A percentile compares a stretch with the other conserved stretches of the same genome.
Evolutionary conservation across 2,329 filamentous ascomycete species (phyloP).

Genomic region (Stemphylium beticola): DNA sequence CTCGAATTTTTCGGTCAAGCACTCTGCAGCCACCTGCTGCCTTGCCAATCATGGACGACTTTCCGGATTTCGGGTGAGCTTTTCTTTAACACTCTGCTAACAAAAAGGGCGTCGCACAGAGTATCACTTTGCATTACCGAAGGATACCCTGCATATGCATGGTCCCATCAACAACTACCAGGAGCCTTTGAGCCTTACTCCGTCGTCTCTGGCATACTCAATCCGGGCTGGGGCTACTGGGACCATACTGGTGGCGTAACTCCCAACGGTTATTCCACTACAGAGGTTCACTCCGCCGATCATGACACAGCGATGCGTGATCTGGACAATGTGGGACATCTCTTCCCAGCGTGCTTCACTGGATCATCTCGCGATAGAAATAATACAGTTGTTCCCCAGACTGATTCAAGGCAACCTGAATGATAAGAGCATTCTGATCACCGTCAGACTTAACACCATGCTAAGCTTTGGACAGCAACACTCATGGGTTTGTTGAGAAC

Average conservation of each 20-base stretch:
- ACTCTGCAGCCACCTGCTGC: not conserved
- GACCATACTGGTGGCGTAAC: not conserved
- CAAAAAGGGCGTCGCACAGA: not conserved
- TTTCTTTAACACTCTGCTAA: constrained; percentile 9
- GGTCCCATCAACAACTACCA: not conserved
- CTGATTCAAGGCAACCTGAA: too few relatives aligned
- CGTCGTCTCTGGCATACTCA: not conserved
- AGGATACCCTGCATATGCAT: not conserved
- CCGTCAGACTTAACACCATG: too few relatives aligned
- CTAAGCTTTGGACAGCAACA: too few relatives aligned
- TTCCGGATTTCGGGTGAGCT: not conserved
- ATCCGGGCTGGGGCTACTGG: too few relatives aligned
- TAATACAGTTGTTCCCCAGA: too few relatives aligned
- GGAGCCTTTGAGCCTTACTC: too few relatives aligned
- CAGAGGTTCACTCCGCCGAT: too few relatives aligned
- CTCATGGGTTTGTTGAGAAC: too few relatives aligned
- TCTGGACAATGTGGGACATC: not conserved
- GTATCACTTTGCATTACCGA: too few relatives aligned
- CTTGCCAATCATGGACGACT: constrained; percentile 6
- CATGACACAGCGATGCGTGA: not conserved
- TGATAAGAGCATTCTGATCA: too few relatives aligned
- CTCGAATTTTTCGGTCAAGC: not conserved
- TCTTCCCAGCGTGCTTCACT: not conserved
- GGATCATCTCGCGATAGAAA: too few relatives aligned
- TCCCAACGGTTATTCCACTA: not conserved